Evolutionary conservation across 495 filamentous ascomycete genomes (phyloP), one percentile per base, ranked within the genome.

Genomic region (Rhypophila decipiens): DNA sequence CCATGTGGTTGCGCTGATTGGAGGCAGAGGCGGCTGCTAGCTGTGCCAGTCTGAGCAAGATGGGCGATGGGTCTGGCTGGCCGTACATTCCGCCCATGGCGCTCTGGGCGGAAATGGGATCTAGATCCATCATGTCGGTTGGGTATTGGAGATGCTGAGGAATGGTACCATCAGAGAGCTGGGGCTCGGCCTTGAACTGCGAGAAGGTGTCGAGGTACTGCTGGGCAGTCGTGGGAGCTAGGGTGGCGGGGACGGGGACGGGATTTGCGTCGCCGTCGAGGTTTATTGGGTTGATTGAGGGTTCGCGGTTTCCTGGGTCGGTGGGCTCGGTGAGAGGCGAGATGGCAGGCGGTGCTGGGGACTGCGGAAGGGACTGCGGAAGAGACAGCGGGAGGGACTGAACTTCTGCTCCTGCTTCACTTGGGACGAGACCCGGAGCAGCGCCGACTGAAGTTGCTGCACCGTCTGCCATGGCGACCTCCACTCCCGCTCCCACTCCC

Each of bases 311-410:
- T 15, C 52, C 53, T 5, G 52, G 49, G 36, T 58, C 60, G 20
- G 53, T 46, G 11, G 61, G 49, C 13, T 59, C 61, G n/a, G 63
- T 65, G 10, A 65, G 50, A 13, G 63, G 63, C 12, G 63, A 65
- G 20, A 64, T 51, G 40, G 63, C 58, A 44, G 63, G 63, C 37
- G 58, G 63, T 52, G 60, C 56, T 44, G 58, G 63, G 41, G 60
- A 61, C 18, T 60, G 49, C 34, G 42, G 19, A 11, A 40, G 20
- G 13, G 18, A 40, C 18, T 10, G 39, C n/a, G 36, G 12, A n/a
- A 38, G 31, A 20, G 35, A 22, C 19, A 44, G 42, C 34, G 31
- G 42, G 31, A 38, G 15, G 11, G 29, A 19, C 29, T n/a, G 24
- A 13, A 24, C 27, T n/a, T n/a, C n/a, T n/a, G n/a, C 42, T 18